A percentile compares a stretch with the other conserved stretches of the same genome.
These are phyloP conservation scores for Trametes cubensis DNA, from an alignment of 768 basidiomycete genomes.

Conservation along the genomic window DNA sequence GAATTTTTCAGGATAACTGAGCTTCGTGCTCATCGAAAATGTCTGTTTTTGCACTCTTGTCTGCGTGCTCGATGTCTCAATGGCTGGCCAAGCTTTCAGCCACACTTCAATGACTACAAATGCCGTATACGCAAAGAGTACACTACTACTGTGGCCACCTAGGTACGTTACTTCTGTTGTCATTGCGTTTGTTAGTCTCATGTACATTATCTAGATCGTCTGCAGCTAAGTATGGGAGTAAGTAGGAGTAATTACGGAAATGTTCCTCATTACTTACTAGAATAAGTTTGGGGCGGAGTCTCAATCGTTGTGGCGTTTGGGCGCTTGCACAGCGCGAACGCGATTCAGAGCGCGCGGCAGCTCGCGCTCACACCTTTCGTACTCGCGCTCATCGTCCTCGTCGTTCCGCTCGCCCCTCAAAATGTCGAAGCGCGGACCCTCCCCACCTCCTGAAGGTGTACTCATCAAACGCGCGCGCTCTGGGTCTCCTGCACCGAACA, in stretches of 20 bases:
- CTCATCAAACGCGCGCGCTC: conserved; percentile 66
- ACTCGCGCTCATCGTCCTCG: conserved; percentile 12
- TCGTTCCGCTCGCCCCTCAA: conserved; percentile 1
- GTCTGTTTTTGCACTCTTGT: background rate
- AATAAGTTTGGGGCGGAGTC: no score
- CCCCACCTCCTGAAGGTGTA: conserved; percentile 55
- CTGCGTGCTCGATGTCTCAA: no score
- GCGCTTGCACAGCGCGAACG: conserved; percentile 1
- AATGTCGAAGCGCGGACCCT: conserved; percentile 75
- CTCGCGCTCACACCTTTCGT: conserved; percentile 2
- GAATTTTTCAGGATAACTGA: conserved; percentile 51
- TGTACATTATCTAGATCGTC: no score
- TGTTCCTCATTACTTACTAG: no score
- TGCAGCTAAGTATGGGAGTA: no score
- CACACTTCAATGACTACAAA: no score
- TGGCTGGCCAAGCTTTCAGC: no score
- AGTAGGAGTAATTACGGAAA: no score
- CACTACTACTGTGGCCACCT: no score
- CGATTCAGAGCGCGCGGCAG: conserved; percentile 8
- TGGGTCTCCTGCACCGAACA: conserved; percentile 52
- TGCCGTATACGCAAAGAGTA: no score
- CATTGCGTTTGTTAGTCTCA: no score
- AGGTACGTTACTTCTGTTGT: no score
- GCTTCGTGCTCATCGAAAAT: conserved; percentile 4
- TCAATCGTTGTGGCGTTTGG: background rate